A percentile compares a stretch with the other conserved stretches of the same genome.
Evolutionary conservation across 2,329 filamentous ascomycete species (phyloP).

Genomic region (Pyricularia grisea): DNA sequence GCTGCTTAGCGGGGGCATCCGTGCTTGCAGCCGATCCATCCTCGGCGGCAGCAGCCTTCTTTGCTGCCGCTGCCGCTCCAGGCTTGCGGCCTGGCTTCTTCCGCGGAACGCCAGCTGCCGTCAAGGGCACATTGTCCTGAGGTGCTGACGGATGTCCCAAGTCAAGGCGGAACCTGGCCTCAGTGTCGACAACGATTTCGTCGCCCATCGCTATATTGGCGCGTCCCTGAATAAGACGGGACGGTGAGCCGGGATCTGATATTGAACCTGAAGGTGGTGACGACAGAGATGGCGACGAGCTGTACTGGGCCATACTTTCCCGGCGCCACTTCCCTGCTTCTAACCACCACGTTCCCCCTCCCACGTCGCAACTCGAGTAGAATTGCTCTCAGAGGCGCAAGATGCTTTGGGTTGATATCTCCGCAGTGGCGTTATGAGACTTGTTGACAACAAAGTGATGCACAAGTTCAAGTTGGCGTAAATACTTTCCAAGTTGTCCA

Average conservation of each 20-base stretch:
- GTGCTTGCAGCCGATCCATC: conserved; percentile 23
- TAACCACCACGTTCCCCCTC: background rate
- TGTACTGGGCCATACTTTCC: conserved; percentile 23
- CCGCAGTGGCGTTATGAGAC: background rate
- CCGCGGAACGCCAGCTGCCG: conserved; percentile 46
- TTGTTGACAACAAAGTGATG: background rate
- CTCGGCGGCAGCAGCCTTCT: conserved; percentile 18
- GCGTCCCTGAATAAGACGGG: conserved; percentile 22
- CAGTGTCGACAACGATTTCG: conserved; percentile 38
- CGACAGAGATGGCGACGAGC: conserved; percentile 40
- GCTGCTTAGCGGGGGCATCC: conserved; percentile 35
- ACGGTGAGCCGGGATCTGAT: conserved; percentile 38
- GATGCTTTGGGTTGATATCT: background rate
- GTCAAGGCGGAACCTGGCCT: conserved; percentile 22
- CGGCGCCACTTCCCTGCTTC: conserved; percentile 21
- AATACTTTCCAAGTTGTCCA: no score
- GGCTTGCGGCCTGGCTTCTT: conserved; percentile 60
- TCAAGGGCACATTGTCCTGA: conserved; percentile 31
- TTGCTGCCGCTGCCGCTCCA: conserved; percentile 34
- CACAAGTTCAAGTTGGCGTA: no score
- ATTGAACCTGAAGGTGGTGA: conserved; percentile 41
- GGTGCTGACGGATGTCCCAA: conserved; percentile 15
- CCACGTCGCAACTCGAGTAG: background rate
- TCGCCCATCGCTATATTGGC: conserved; percentile 23
- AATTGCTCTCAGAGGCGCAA: background rate